Percentiles rank a stretch among this genome's conserved stretches.
Conservation (phyloP, 805 yeast species). For the Kodamaea jinghongensis region DNA sequence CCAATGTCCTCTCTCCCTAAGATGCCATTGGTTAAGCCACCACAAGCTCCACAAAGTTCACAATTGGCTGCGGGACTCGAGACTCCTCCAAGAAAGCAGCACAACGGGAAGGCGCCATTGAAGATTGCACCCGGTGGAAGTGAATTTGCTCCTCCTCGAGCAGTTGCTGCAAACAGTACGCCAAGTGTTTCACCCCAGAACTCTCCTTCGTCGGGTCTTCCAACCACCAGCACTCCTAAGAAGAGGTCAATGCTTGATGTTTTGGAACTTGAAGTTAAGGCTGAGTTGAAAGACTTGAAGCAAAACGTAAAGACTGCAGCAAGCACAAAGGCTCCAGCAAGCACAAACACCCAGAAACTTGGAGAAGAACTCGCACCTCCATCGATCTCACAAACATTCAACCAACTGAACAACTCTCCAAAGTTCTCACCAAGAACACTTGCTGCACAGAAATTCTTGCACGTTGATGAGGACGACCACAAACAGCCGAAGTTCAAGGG, state of each 20-base stretch:
- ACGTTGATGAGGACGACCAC: slow-evolving; percentile 1
- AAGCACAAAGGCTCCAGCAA: too few species aligned
- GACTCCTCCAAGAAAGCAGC: too few species aligned
- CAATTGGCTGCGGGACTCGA: too few species aligned
- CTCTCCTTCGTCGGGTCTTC: too few species aligned
- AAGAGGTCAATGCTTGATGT: slow-evolving; percentile 8
- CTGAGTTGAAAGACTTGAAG: background rate
- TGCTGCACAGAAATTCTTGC: too few species aligned
- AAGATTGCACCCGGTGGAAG: background rate
- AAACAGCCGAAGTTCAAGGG: background rate
- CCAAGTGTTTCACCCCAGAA: background rate
- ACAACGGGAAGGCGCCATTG: background rate
- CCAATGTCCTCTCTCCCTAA: too few species aligned
- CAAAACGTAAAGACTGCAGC: background rate
- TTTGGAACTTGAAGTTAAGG: background rate
- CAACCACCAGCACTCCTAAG: too few species aligned
- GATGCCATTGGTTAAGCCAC: too few species aligned
- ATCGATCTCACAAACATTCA: background rate
- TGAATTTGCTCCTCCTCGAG: too few species aligned
- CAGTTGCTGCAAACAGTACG: too few species aligned
- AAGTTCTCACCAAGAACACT: background rate
- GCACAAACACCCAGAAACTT: too few species aligned
- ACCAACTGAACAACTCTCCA: background rate
- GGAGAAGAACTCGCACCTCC: background rate
- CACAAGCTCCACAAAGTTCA: too few species aligned